Conservation (phyloP, 345 rosid species). For the Abelmoschus esculentus region DNA sequence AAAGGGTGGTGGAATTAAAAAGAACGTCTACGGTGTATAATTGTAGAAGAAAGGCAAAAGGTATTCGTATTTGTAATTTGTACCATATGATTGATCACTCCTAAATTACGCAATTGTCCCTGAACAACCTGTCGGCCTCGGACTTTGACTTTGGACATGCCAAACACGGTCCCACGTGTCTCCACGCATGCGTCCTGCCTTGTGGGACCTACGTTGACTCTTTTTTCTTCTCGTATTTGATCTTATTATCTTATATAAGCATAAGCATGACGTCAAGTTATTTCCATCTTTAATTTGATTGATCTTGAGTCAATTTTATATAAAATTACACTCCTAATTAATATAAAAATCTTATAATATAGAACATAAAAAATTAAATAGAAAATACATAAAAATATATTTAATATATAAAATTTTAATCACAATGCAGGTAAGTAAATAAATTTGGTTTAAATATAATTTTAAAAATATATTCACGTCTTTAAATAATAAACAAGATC, state of each 20-base stretch:
- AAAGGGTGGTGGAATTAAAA: neutral
- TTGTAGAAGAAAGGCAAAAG: neutral
- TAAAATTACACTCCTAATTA: neutral
- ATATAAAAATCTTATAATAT: too few relatives aligned
- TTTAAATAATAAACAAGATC: too few relatives aligned
- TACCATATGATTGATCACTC: neutral
- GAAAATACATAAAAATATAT: too few relatives aligned
- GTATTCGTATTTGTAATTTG: neutral
- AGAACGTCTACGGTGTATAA: neutral
- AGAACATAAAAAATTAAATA: too few relatives aligned
- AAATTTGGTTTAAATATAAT: too few relatives aligned
- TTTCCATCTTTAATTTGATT: neutral
- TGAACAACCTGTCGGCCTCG: neutral
- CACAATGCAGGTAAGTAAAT: too few relatives aligned
- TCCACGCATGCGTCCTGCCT: slow-evolving; percentile 29
- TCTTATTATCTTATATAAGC: neutral
- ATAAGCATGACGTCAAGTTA: neutral
- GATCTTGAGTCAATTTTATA: too few relatives aligned
- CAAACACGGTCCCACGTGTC: slow-evolving; percentile 25
- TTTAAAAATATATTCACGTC: too few relatives aligned
- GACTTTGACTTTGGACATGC: slow-evolving; percentile 21
- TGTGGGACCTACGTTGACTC: slow-evolving; percentile 34
- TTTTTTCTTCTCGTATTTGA: too few relatives aligned
- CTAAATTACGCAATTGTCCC: neutral
- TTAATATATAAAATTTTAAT: too few relatives aligned